Evolutionary conservation across 352 stramenopile species (phyloP).

Genomic region (Phytophthora cactorum): DNA sequence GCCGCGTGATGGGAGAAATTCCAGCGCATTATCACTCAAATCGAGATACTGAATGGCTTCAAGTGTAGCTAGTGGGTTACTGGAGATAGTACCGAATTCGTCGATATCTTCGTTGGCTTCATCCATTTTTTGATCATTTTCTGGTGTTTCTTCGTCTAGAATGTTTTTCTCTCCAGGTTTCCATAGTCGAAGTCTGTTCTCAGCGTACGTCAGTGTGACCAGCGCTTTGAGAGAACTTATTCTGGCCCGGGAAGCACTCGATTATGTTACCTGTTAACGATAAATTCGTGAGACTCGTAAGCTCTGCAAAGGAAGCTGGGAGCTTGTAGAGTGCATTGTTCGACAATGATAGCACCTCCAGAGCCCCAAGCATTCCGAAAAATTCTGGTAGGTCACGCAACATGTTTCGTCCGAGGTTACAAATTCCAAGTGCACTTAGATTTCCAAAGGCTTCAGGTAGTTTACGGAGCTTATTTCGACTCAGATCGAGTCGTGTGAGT

Average conservation of each 20-base stretch:
- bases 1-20: slow-evolving; percentile 27
- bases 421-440: slow-evolving; percentile 41
- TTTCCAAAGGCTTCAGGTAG: slow-evolving; percentile 59
- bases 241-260: slow-evolving; percentile 44
- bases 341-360: slow-evolving; percentile 43
- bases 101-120: background rate
- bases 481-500: slow-evolving; percentile 45
- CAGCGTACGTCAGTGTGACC: slow-evolving; percentile 44
- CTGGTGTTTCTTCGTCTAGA: slow-evolving; percentile 12
- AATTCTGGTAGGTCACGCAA: slow-evolving; percentile 45
- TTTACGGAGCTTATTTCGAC: slow-evolving; percentile 49
- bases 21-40: slow-evolving; percentile 53
- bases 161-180: slow-evolving; percentile 6
- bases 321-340: slow-evolving; percentile 54
- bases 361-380: slow-evolving; percentile 39
- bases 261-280: slow-evolving; percentile 54
- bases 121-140: slow-evolving; percentile 11
- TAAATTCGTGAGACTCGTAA: slow-evolving; percentile 48
- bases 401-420: slow-evolving; percentile 47
- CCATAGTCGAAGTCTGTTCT: slow-evolving; percentile 59
- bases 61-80: slow-evolving; percentile 39
- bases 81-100: background rate
- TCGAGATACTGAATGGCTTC: slow-evolving; percentile 45
- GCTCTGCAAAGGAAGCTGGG: slow-evolving; percentile 42
- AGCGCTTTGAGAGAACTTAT: slow-evolving; percentile 30